A percentile compares a stretch with the other conserved stretches of the same genome.
Conservation (phyloP, 257 asterid species). For the Apocynum venetum region DNA sequence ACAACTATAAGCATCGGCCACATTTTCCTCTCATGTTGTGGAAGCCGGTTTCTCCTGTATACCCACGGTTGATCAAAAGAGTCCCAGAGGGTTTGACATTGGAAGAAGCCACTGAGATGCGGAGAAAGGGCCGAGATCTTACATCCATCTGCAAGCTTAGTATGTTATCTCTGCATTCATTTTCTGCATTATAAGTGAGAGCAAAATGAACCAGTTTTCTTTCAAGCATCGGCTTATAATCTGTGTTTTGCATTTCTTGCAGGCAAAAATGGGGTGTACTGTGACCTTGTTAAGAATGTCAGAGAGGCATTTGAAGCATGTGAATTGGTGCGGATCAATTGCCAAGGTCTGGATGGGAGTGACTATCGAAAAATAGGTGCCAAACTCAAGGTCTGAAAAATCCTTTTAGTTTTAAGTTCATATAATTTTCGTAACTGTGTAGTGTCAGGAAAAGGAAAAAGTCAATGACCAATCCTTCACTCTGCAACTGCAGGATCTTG, state of each 20-base stretch:
- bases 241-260: conserved; percentile 33
- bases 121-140: conserved; percentile 67
- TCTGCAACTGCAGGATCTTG: conserved; percentile 80
- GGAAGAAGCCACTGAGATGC: conserved; percentile 77
- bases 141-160: conserved; percentile 85
- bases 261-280: conserved; percentile 85
- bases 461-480: background rate
- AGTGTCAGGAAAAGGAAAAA: background rate
- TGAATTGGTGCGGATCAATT: conserved; percentile 75
- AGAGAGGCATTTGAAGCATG: conserved; percentile 94
- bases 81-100: conserved; percentile 82
- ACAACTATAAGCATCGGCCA: conserved; percentile 66
- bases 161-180: conserved; percentile 25
- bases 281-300: conserved; percentile 64
- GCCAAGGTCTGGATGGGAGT: conserved; percentile 82
- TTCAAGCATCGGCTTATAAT: conserved; percentile 16
- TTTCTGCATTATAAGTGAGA: conserved; percentile 12
- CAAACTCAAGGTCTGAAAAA: conserved; percentile 64
- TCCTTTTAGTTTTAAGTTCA: background rate
- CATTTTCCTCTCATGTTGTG: conserved; percentile 88
- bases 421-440: background rate
- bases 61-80: conserved; percentile 68
- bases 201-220: conserved; percentile 14
- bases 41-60: conserved; percentile 84
- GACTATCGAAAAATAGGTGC: conserved; percentile 90